Evolutionary conservation across 2,329 filamentous ascomycete genomes (phyloP).

Genomic region (Diaporthe capsici): DNA sequence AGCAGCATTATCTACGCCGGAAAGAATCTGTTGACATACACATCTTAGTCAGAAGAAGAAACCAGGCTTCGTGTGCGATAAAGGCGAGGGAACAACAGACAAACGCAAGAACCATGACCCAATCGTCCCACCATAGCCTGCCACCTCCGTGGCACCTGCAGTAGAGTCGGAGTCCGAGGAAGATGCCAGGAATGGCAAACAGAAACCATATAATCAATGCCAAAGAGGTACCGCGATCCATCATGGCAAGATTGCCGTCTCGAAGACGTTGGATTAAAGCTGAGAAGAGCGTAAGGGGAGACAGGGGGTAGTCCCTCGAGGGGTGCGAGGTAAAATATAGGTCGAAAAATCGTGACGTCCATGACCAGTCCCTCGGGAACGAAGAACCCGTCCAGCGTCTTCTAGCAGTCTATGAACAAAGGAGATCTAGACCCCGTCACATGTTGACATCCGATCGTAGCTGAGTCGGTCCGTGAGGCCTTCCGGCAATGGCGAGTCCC

Average conservation of each 20-base stretch:
- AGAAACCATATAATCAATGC: not conserved
- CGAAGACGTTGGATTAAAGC: not conserved
- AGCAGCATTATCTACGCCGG: not conserved
- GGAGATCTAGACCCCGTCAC: not conserved
- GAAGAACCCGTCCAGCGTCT: not conserved
- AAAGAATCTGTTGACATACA: not conserved
- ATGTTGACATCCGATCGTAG: not conserved
- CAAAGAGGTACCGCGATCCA: not conserved
- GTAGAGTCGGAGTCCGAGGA: not conserved
- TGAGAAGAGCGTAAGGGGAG: not conserved
- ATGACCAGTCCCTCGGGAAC: not conserved
- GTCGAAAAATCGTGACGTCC: not conserved
- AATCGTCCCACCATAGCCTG: slow-evolving; percentile 18
- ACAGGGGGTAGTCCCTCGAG: no score
- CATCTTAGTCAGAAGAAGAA: not conserved
- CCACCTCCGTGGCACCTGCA: not conserved
- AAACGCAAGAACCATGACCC: slow-evolving; percentile 2
- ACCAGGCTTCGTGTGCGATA: no score
- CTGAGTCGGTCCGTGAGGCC: not conserved
- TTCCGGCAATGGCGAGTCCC: not conserved
- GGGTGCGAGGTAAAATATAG: not conserved
- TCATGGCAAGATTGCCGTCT: not conserved
- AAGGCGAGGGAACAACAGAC: not conserved
- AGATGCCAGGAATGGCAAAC: not conserved
- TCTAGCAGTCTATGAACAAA: not conserved